These are phyloP conservation scores for Schoenoplectus triqueter DNA, from an alignment of 202 grass and related monocot genomes.

Conservation along the genomic window DNA sequence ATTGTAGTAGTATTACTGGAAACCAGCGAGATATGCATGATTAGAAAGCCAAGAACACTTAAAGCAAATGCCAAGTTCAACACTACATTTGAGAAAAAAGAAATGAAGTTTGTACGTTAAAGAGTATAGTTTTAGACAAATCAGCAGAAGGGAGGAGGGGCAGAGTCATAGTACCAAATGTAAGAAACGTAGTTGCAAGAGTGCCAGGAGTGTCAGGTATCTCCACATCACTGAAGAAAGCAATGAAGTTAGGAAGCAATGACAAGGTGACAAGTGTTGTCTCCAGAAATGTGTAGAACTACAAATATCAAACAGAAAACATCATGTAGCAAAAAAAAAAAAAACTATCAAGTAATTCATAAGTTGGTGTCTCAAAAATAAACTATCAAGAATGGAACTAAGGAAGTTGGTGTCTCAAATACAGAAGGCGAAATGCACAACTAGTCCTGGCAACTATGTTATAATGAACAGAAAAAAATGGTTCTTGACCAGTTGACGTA, in stretches of 20 bases:
- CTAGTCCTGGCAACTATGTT: conserved; percentile 7
- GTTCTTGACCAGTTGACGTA: conserved; percentile 16
- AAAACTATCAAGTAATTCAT: neutral
- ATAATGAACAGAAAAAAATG: neutral
- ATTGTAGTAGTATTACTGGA: conserved; percentile 94
- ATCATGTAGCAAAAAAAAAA: conserved; percentile 14
- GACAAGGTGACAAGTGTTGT: conserved; percentile 80
- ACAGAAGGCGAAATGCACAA: neutral
- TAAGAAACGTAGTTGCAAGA: conserved; percentile 93
- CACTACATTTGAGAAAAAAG: conserved; percentile 53
- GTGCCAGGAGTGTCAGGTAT: conserved; percentile 77
- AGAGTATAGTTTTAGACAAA: conserved; percentile 31
- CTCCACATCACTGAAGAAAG: conserved; percentile 84
- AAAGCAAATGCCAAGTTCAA: conserved; percentile 94
- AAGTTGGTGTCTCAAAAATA: neutral
- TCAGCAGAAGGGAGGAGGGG: conserved; percentile 1
- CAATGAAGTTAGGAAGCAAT: conserved; percentile 84
- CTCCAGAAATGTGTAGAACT: conserved; percentile 99
- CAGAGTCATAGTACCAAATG: conserved; percentile 67
- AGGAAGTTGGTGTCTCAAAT: neutral
- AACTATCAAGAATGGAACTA: conserved; percentile 1
- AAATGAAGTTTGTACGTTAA: conserved; percentile 19
- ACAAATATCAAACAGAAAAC: conserved; percentile 40
- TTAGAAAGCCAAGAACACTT: conserved; percentile 93
- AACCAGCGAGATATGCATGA: conserved; percentile 97